Base-by-base conservation (phyloP, 2,329 filamentous ascomycete species). In the Sporothrix globosa region DNA sequence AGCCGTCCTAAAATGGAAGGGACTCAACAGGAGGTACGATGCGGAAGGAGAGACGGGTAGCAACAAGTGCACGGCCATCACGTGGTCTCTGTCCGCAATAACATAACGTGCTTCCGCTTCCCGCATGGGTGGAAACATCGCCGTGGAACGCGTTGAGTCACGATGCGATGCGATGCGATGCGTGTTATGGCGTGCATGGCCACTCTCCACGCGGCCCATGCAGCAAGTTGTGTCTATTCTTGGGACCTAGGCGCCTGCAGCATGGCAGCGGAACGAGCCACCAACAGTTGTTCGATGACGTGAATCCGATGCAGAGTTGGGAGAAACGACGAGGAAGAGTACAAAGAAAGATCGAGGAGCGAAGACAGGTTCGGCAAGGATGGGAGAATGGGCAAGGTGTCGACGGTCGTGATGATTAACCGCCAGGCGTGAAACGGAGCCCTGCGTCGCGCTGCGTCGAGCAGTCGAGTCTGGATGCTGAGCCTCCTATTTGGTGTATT, bases 171-270 rank as follows among this genome's bases (percentile, higher is more conserved):
- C 44, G 9, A 53, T 53, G 50, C 50, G 21, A 53, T 24, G 50
- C n/a, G 3, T 13, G 50, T 53, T 21, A 24, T 34, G 34, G 34
- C 34, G 34, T 34, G 34, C 34, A 34, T 34, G 34, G 34, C 34
- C 34, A 34, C 0, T 34, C 34, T 34, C 34, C 7, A 34, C 34
- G 34, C 34, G 34, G 34, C 34, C 34, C 34, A 34, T 34, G 34
- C 34, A 6, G 34, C 34, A 34, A 9, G 34, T n/a, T 50, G n/a
- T n/a, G 21, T 50, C 61, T 65, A 65, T 65, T 65, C 44, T 24
- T 50, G 27, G 27, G 52, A 14, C 63, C 19, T 67, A 67, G 30
- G 48, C 63, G 63, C 63, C 63, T 53, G 46, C 44, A 67, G 4
- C 9, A 21, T 13, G 53, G 27, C 19, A 17, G 24, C 63, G 63